Percentiles rank a stretch among this genome's conserved stretches.
phyloP scores from a whole-genome alignment of 2,329 filamentous ascomycete genomes.

The Drechmeria coniospora region DNA sequence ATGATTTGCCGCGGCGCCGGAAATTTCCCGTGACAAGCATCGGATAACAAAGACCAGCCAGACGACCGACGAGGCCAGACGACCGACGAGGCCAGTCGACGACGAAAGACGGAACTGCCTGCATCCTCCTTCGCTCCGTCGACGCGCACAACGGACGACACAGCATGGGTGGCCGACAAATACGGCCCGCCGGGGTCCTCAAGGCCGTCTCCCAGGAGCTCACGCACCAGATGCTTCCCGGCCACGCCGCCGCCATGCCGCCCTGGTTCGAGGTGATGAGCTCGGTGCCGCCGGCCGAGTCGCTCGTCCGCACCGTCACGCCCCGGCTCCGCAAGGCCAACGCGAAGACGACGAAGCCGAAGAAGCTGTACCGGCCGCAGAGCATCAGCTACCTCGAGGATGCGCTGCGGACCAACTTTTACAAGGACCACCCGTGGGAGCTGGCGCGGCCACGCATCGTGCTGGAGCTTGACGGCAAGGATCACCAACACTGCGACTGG shows the following conservation, averaged over 20 bases:
- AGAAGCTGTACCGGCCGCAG: constrained; percentile 67
- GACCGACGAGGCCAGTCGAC: background rate
- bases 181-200: constrained; percentile 30
- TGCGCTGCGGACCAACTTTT: constrained; percentile 64
- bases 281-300: constrained; percentile 41
- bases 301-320: constrained; percentile 37
- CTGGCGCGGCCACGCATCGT: constrained; percentile 75
- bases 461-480: constrained; percentile 73
- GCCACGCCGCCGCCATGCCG: constrained; percentile 17
- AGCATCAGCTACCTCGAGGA: constrained; percentile 73
- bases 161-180: constrained; percentile 27
- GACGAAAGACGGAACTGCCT: too few relatives aligned
- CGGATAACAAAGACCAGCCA: background rate
- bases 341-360: constrained; percentile 38
- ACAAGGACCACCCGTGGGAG: constrained; percentile 93
- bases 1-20: constrained; percentile 9
- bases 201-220: constrained; percentile 29
- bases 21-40: constrained; percentile 5
- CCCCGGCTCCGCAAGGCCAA: constrained; percentile 25
- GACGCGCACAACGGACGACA: background rate
- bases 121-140: too few relatives aligned
- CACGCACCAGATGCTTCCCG: constrained; percentile 22
- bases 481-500: constrained; percentile 66
- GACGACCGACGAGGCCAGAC: background rate
- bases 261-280: constrained; percentile 38